Evolutionary conservation across 768 basidiomycete species (phyloP).

Genomic region (Leucosporidium creatinivorum): DNA sequence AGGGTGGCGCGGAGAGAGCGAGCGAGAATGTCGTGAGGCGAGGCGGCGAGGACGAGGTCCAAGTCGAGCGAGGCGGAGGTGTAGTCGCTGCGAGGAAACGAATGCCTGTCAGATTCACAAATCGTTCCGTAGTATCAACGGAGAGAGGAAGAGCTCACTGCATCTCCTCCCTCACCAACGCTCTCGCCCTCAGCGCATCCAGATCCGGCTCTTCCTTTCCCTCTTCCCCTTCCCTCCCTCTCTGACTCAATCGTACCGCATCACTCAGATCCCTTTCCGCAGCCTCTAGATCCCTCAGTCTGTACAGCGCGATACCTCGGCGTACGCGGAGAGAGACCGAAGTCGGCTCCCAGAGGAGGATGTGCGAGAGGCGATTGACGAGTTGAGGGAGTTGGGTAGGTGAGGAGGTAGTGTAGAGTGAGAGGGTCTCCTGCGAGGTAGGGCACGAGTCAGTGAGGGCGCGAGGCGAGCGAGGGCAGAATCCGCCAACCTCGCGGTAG

Average conservation of each 20-base stretch:
- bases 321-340: conserved; percentile 23
- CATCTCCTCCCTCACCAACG: conserved; percentile 19
- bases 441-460: too few relatives aligned
- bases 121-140: too few relatives aligned
- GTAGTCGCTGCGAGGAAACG: conserved; percentile 16
- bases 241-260: conserved; percentile 12
- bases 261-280: conserved; percentile 13
- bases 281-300: conserved; percentile 7
- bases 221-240: not conserved
- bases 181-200: conserved; percentile 27
- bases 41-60: not conserved
- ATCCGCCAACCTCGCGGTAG: conserved; percentile 1
- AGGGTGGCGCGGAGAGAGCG: conserved; percentile 19
- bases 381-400: conserved; percentile 8
- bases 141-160: conserved; percentile 6
- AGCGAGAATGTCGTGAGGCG: conserved; percentile 19
- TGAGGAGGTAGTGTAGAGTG: not conserved
- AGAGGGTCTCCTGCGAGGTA: conserved; percentile 17
- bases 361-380: conserved; percentile 20
- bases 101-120: too few relatives aligned
- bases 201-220: conserved; percentile 12
- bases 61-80: not conserved
- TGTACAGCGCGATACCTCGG: conserved; percentile 11
- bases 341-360: conserved; percentile 21
- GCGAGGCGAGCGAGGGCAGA: too few relatives aligned